Conservation (phyloP, 2,329 filamentous ascomycete species). For the Drechslerella dactyloides region DNA sequence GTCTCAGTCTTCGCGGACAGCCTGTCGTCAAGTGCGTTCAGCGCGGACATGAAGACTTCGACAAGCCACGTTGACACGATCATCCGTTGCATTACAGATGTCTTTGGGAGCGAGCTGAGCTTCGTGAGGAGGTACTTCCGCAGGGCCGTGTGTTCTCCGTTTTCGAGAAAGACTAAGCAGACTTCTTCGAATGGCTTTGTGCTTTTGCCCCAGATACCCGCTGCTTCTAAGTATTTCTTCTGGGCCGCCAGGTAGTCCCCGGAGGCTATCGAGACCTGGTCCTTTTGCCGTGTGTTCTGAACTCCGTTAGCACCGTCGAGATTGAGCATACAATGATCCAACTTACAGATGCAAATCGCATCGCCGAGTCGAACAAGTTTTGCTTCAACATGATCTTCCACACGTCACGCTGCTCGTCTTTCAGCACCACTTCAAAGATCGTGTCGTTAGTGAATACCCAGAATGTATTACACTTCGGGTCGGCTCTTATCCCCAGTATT, state of each 20-base stretch:
- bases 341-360: conserved; percentile 71
- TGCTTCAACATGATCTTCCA: conserved; percentile 92
- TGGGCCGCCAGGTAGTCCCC: conserved; percentile 85
- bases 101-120: conserved; percentile 79
- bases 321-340: too few species aligned
- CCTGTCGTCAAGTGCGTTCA: conserved; percentile 92
- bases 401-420: conserved; percentile 87
- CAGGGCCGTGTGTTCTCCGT: conserved; percentile 85
- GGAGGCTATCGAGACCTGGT: conserved; percentile 87
- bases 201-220: conserved; percentile 88
- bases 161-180: conserved; percentile 86
- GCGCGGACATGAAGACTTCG: conserved; percentile 95
- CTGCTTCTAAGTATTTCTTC: conserved; percentile 83
- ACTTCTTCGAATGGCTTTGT: conserved; percentile 98
- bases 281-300: conserved; percentile 75
- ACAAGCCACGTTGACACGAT: conserved; percentile 97
- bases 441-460: conserved; percentile 93
- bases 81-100: conserved; percentile 84
- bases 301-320: conserved; percentile 7
- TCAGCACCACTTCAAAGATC: conserved; percentile 91
- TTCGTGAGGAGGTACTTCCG: conserved; percentile 88
- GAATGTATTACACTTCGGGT: conserved; percentile 93
- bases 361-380: conserved; percentile 85
- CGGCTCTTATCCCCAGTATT: conserved; percentile 82
- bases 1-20: conserved; percentile 75